A percentile compares a stretch with the other conserved stretches of the same genome.
Conservation (phyloP, 305 asterid species). For the Petunia hybrid region DNA sequence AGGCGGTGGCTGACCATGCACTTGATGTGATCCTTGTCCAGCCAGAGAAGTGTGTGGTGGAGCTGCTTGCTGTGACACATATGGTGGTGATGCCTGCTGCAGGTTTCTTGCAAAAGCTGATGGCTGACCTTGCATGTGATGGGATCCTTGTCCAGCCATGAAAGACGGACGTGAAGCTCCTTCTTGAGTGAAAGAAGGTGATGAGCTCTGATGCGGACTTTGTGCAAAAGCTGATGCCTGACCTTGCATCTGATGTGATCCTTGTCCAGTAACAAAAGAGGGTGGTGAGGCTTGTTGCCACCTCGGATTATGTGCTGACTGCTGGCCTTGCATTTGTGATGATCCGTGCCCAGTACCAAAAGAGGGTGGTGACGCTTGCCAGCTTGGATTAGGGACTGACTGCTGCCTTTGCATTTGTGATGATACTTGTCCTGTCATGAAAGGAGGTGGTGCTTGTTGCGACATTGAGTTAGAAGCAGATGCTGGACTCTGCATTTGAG, state of each 20-base stretch:
- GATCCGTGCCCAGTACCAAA: constrained; percentile 18
- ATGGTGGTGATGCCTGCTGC: not conserved
- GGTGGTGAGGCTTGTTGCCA: constrained; percentile 26
- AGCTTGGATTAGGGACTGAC: constrained; percentile 22
- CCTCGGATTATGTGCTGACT: not conserved
- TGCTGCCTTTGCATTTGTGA: constrained; percentile 35
- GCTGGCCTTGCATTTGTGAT: constrained; percentile 32
- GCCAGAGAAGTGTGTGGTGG: constrained; percentile 26
- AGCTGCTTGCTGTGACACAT: constrained; percentile 38
- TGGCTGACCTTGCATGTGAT: constrained; percentile 25
- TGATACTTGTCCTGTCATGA: constrained; percentile 25
- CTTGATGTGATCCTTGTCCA: constrained; percentile 32
- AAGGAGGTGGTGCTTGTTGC: not conserved
- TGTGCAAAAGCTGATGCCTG: constrained; percentile 16
- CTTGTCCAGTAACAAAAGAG: constrained; percentile 2
- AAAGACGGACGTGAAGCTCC: constrained; percentile 18
- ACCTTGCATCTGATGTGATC: constrained; percentile 2
- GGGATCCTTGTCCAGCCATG: constrained; percentile 13
- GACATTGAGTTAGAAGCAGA: not conserved
- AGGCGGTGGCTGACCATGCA: constrained; percentile 32
- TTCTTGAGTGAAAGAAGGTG: constrained; percentile 21
- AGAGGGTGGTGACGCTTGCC: constrained; percentile 41
- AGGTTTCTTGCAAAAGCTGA: constrained; percentile 20
- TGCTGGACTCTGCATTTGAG: constrained; percentile 30
- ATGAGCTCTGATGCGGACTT: not conserved